These are phyloP conservation scores for Candida hungchunana DNA, from an alignment of 805 yeast species.

Conservation along the genomic window DNA sequence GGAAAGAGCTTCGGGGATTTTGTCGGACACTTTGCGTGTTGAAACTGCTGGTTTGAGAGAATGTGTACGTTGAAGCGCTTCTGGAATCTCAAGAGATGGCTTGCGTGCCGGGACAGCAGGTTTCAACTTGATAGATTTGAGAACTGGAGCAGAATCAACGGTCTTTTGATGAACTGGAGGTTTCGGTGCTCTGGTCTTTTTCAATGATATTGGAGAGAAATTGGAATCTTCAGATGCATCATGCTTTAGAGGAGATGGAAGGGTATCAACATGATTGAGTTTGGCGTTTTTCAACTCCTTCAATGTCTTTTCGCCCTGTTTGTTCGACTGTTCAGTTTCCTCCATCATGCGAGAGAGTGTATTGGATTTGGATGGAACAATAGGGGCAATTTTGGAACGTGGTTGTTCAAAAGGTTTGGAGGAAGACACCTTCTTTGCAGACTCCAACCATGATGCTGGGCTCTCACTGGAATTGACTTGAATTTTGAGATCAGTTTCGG, in stretches of 20 bases:
- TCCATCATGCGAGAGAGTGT: slow-evolving; percentile 28
- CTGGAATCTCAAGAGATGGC: slow-evolving; percentile 20
- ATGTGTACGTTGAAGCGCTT: slow-evolving; percentile 16
- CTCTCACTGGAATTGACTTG: neutral
- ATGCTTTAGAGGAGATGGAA: slow-evolving; percentile 2
- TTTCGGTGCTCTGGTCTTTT: slow-evolving; percentile 18
- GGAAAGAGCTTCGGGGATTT: slow-evolving; percentile 22
- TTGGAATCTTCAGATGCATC: neutral
- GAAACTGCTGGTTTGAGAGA: slow-evolving; percentile 23
- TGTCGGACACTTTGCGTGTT: slow-evolving; percentile 15
- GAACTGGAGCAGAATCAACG: neutral
- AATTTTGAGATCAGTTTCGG: slow-evolving; percentile 4
- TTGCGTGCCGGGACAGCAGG: slow-evolving; percentile 9
- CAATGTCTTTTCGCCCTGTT: slow-evolving; percentile 14
- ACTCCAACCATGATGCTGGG: slow-evolving; percentile 21
- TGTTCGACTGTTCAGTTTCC: slow-evolving; percentile 10
- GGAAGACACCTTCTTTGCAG: slow-evolving; percentile 16
- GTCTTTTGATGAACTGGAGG: slow-evolving; percentile 5
- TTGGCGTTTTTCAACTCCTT: slow-evolving; percentile 15
- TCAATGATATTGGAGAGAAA: slow-evolving; percentile 15
- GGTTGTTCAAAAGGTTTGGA: slow-evolving; percentile 4
- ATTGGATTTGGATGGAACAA: slow-evolving; percentile 26
- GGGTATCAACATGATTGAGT: slow-evolving; percentile 14
- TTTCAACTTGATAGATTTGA: too few species aligned
- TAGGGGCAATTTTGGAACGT: slow-evolving; percentile 30